Base-by-base conservation (phyloP, 176 grass and related monocot genomes). In the Zoysia pacifica region DNA sequence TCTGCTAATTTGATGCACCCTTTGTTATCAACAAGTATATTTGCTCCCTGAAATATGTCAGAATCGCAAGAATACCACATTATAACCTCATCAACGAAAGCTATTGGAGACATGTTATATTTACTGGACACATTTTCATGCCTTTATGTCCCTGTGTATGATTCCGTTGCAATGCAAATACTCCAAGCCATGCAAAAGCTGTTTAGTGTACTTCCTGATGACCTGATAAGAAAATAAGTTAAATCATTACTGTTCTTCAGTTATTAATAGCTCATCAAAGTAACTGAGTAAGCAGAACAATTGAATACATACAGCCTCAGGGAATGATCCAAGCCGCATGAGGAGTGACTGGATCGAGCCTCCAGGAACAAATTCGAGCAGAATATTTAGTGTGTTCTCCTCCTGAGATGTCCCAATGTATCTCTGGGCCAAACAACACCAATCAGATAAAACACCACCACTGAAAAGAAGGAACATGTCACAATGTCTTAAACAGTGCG, bases 71-170 rank as follows among this genome's bases (percentile, higher is more conserved):
- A 63, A 49, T 28, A 1, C 18, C 7, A 35, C 5, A 50, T 62
- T 81, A 62, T 40, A 70, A 54, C 52, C 20, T 68, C 37, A 35
- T n/a, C 45, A 63, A 84, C n/a, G 46, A 53, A 79, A 74, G 54
- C 7, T 3, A 55, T 66, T 38, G 58, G 46, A 5, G 19, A 43
- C 0, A 62, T 19, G 18, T 61, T 16, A 11, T 10, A 81, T 48
- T 67, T 67, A 62, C 15, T 82, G 44, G 35, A 41, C 5, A 36
- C 20, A 45, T 54, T 42, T 42, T 1, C 72, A 80, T 91, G 69
- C 91, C 94, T 97, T 97, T 85, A 97, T 97, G 71, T 97, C 94
- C 84, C 94, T 92, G 62, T 97, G 94, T 84, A 94, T 97, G 67
- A 97, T 97, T 90, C 90, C 90, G 74, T 97, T 92, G 35, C 48